Conservation (phyloP, 2,329 filamentous ascomycete species). For the Aspergillus clavatus region DNA sequence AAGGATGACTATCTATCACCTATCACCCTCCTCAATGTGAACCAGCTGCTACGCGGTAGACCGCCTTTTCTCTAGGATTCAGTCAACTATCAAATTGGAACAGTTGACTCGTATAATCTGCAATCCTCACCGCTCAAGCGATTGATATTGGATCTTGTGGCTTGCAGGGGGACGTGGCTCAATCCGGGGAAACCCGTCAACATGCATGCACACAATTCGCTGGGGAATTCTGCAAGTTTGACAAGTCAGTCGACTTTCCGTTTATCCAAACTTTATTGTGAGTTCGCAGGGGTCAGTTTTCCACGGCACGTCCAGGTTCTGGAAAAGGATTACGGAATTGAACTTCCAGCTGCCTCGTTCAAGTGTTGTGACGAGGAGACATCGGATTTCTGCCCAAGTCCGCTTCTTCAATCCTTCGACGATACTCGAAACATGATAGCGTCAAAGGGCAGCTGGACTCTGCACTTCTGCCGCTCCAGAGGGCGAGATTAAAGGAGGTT, state of each 20-base stretch:
- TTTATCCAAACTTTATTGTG: neutral
- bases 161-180: slow-evolving; percentile 1
- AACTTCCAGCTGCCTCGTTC: neutral
- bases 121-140: neutral
- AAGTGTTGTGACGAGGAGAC: neutral
- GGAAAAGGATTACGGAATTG: neutral
- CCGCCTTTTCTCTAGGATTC: neutral
- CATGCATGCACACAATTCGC: neutral
- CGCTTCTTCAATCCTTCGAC: neutral
- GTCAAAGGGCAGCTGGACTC: too few relatives aligned
- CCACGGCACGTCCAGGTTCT: neutral
- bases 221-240: neutral
- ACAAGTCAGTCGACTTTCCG: neutral
- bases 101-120: neutral
- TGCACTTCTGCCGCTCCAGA: too few relatives aligned
- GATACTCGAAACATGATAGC: neutral
- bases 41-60: neutral
- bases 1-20: neutral
- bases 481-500: too few relatives aligned
- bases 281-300: neutral
- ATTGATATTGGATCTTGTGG: neutral
- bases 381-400: neutral
- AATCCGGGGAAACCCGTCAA: neutral
- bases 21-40: too few relatives aligned
- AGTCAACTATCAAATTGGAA: neutral